Evolutionary conservation across 2,329 filamentous ascomycete species (phyloP), one percentile per base, ranked within the genome.

Genomic region (Emergomyces africanus): DNA sequence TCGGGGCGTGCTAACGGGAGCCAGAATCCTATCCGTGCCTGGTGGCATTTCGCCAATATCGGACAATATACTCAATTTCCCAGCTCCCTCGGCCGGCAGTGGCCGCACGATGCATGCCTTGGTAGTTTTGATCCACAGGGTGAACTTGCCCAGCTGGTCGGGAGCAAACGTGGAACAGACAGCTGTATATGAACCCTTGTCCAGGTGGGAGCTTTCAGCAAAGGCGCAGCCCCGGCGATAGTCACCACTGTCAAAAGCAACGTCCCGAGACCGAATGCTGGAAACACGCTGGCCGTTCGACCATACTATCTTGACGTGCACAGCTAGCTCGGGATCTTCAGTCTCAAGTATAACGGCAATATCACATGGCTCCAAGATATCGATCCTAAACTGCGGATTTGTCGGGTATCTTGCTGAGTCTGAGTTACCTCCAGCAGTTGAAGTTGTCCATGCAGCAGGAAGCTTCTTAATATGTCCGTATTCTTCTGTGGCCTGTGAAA

Each of bases 101-200:
- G 81, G 80, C 8, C 75, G 75, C 5, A 95, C 69, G 0, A 71
- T 66, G 42, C 85, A 80, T 30, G 35, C 8, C 0, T 70, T 66
- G 25, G 80, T 83, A 39, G 87, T 85, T 53, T 85, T 84, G n/a
- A 96, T 79, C 59, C 84, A 83, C 9, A 99, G 78, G 0, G 80
- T 83, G 68, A 95, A 97, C 54, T 80, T 79, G 3, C 87, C 88
- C 0, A 83, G 77, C 68, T 95, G 89, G 9, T 86, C 87, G 0
- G 86, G 81, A 63, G 95, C 90, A 70, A 95, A 97, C 0, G 92
- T 95, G 2, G 90, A 96, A 69, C 88, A 92, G 6, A 96, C 87
- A 59, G 96, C 80, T 0, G 89, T 96, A 71, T 97, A 99, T 0
- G 79, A 79, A 0, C 92, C 92, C 0, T 83, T 75, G 44, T 85